phyloP scores from a whole-genome alignment of 257 asterid genomes.

The Penstemon newberryi region DNA sequence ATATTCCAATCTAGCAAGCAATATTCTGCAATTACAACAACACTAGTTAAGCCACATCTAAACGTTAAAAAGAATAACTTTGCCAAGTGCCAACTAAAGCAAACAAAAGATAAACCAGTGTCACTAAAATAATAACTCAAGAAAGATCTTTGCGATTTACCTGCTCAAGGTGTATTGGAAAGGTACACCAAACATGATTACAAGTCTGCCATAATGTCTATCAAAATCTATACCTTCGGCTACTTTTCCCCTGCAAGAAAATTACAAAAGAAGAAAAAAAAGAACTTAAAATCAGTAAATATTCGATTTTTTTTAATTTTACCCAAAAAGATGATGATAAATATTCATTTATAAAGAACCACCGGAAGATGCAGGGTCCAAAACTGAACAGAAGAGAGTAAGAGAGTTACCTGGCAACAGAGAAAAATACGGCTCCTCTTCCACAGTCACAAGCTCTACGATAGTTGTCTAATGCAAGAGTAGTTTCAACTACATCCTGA shows the following conservation, averaged over 20 bases:
- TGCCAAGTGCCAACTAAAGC: neutral
- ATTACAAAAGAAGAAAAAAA: conserved; percentile 1
- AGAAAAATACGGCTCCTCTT: conserved; percentile 98
- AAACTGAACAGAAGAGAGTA: conserved; percentile 11
- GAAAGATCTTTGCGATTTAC: conserved; percentile 36
- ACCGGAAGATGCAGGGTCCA: neutral
- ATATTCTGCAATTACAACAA: conserved; percentile 60
- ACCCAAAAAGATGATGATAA: too few species aligned
- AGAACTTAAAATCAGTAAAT: too few species aligned
- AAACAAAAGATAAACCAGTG: neutral
- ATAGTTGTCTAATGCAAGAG: conserved; percentile 92
- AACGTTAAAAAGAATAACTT: neutral
- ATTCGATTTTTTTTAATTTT: too few species aligned
- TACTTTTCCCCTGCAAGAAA: conserved; percentile 85
- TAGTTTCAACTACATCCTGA: conserved; percentile 98
- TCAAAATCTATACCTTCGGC: conserved; percentile 99
- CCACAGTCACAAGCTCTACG: conserved; percentile 99
- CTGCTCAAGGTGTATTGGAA: conserved; percentile 95
- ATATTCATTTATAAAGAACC: neutral
- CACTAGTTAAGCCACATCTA: conserved; percentile 18
- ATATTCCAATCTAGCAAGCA: conserved; percentile 90
- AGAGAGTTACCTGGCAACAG: conserved; percentile 86
- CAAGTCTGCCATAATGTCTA: conserved; percentile 98
- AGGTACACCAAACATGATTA: conserved; percentile 95
- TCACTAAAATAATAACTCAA: neutral